Evolutionary conservation across 202 grass and related monocot species (phyloP).

Genomic region (Schoenoplectus triqueter): DNA sequence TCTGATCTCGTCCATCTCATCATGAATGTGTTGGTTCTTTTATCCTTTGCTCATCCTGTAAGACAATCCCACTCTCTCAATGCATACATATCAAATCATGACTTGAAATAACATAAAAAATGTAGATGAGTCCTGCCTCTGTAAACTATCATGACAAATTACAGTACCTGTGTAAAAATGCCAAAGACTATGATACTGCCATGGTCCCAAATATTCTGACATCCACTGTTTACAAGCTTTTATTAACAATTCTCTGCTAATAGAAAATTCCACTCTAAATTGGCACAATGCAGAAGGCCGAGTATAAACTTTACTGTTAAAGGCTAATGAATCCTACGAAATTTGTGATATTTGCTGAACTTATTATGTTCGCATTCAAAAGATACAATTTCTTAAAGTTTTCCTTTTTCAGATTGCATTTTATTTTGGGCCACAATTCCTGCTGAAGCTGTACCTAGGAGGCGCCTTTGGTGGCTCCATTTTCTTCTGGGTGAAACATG

Average conservation of each 20-base stretch:
- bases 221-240: background rate
- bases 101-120: background rate
- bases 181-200: no score
- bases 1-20: slow-evolving; percentile 46
- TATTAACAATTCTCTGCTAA: background rate
- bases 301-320: background rate
- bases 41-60: slow-evolving; percentile 75
- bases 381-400: no score
- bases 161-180: background rate
- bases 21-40: slow-evolving; percentile 68
- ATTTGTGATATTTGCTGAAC: background rate
- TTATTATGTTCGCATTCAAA: background rate
- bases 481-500: slow-evolving; percentile 71
- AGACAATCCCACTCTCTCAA: slow-evolving; percentile 31
- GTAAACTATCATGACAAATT: background rate
- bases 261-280: background rate
- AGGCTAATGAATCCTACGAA: no score
- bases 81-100: slow-evolving; percentile 10
- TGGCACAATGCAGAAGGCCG: background rate
- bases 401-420: slow-evolving; percentile 53
- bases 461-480: slow-evolving; percentile 72
- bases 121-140: background rate
- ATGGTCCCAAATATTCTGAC: background rate
- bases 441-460: slow-evolving; percentile 74
- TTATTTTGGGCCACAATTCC: slow-evolving; percentile 69